These are phyloP conservation scores for Boletus sp. DNA, from an alignment of 768 basidiomycete genomes.

Conservation along the genomic window DNA sequence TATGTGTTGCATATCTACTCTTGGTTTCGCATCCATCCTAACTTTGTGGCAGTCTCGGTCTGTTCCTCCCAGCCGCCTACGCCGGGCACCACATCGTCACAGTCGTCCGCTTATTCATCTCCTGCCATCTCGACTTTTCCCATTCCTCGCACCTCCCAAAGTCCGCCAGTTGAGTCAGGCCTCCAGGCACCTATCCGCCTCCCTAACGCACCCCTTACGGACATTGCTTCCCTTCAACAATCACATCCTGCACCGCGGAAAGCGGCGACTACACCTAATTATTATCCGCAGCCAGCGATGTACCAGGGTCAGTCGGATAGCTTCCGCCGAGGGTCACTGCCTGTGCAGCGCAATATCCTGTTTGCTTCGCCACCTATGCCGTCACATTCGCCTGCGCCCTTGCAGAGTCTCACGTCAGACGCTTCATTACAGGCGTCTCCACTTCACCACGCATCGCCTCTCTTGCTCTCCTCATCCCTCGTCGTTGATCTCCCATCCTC, in stretches of 20 bases:
- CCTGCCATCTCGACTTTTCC: constrained; percentile 59
- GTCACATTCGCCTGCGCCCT: constrained; percentile 25
- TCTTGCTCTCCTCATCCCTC: constrained; percentile 22
- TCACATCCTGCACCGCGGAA: constrained; percentile 35
- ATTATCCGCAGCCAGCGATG: constrained; percentile 31
- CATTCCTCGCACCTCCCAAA: constrained; percentile 55
- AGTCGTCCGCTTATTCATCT: constrained; percentile 65
- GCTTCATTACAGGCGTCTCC: constrained; percentile 24
- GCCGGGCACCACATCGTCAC: constrained; percentile 50
- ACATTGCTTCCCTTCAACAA: constrained; percentile 55
- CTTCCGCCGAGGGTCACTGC: constrained; percentile 33
- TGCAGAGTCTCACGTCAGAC: constrained; percentile 29
- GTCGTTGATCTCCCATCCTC: constrained; percentile 21
- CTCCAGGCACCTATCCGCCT: constrained; percentile 53
- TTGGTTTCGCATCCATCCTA: neutral
- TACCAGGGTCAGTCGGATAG: constrained; percentile 31
- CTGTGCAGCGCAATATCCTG: constrained; percentile 26
- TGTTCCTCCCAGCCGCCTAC: constrained; percentile 36
- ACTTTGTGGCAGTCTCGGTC: constrained; percentile 22
- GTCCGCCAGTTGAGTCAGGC: constrained; percentile 50
- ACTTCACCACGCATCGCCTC: constrained; percentile 28
- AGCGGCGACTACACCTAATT: constrained; percentile 31
- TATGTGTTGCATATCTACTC: constrained; percentile 34
- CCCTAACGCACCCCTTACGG: constrained; percentile 69
- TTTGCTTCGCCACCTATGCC: constrained; percentile 33